phyloP scores from a whole-genome alignment of 1,284 basidiomycete genomes.

The Cystobasidium slooffiae region DNA sequence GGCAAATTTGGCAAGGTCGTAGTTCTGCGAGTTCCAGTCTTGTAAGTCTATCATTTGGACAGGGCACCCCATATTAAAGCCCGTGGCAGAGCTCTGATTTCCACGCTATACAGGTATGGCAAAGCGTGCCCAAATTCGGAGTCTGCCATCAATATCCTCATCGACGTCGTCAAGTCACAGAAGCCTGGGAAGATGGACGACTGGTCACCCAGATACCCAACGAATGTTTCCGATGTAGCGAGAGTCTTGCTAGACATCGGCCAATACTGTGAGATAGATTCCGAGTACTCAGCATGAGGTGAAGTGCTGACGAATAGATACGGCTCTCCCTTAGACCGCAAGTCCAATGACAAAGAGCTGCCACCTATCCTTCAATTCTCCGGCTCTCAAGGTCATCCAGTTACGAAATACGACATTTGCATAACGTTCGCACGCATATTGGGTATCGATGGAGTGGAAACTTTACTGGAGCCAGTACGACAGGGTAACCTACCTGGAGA shows the following conservation, averaged over 20 bases:
- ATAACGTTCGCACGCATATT: slow-evolving; percentile 71
- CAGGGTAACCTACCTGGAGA: slow-evolving; percentile 67
- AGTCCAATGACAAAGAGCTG: slow-evolving; percentile 55
- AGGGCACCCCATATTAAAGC: too few species aligned
- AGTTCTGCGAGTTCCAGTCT: slow-evolving; percentile 76
- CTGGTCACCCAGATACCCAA: slow-evolving; percentile 78
- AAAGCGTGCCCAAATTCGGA: slow-evolving; percentile 75
- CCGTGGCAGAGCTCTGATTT: too few species aligned
- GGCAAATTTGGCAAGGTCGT: slow-evolving; percentile 61
- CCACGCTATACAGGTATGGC: slow-evolving; percentile 66
- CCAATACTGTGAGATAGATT: slow-evolving; percentile 58
- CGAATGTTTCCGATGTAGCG: slow-evolving; percentile 63
- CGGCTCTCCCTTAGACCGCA: background rate
- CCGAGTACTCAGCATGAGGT: background rate
- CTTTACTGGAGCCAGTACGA: slow-evolving; percentile 66
- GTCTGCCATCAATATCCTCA: slow-evolving; percentile 74
- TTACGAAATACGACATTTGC: slow-evolving; percentile 84
- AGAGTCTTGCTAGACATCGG: slow-evolving; percentile 66
- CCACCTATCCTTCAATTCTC: slow-evolving; percentile 77
- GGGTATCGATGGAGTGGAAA: slow-evolving; percentile 62
- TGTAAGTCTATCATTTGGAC: slow-evolving; percentile 61
- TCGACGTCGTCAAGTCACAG: slow-evolving; percentile 66
- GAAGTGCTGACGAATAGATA: background rate
- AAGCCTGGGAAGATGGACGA: slow-evolving; percentile 83
- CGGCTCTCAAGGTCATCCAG: slow-evolving; percentile 64